Percentiles rank a stretch among this genome's conserved stretches.
Conservation (phyloP, 306 rosid genomes). For the Cucumis hystrix region DNA sequence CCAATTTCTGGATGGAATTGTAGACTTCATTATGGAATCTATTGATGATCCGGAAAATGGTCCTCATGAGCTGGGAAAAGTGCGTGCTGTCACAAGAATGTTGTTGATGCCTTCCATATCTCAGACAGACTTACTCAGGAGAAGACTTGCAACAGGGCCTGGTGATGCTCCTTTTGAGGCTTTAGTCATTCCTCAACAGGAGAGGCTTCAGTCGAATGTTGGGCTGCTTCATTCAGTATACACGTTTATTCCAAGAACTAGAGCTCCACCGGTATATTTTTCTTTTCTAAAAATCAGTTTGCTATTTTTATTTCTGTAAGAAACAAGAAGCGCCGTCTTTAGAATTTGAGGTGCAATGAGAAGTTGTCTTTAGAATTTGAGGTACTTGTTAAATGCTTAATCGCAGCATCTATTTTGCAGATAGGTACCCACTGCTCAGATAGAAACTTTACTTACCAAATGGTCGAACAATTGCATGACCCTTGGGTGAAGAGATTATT, state of each 20-base stretch:
- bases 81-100: slow-evolving; percentile 70
- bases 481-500: slow-evolving; percentile 89
- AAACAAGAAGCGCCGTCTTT: neutral
- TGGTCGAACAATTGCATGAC: slow-evolving; percentile 64
- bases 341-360: neutral
- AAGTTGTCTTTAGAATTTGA: neutral
- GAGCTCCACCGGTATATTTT: slow-evolving; percentile 89
- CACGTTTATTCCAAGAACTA: slow-evolving; percentile 66
- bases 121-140: slow-evolving; percentile 32
- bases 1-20: slow-evolving; percentile 38
- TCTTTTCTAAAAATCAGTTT: slow-evolving; percentile 7
- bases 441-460: slow-evolving; percentile 67
- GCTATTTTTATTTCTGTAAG: neutral
- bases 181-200: slow-evolving; percentile 54
- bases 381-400: slow-evolving; percentile 4
- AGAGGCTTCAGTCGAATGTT: slow-evolving; percentile 53
- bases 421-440: slow-evolving; percentile 70
- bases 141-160: slow-evolving; percentile 50
- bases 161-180: slow-evolving; percentile 68
- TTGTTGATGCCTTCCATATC: slow-evolving; percentile 65
- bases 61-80: slow-evolving; percentile 50
- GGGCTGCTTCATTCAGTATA: slow-evolving; percentile 85
- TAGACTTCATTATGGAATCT: slow-evolving; percentile 41
- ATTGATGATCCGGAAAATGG: slow-evolving; percentile 33
- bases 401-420: slow-evolving; percentile 29